Evolutionary conservation across 768 basidiomycete genomes (phyloP), one percentile per base, ranked within the genome.

Genomic region (Mycena latifolia): DNA sequence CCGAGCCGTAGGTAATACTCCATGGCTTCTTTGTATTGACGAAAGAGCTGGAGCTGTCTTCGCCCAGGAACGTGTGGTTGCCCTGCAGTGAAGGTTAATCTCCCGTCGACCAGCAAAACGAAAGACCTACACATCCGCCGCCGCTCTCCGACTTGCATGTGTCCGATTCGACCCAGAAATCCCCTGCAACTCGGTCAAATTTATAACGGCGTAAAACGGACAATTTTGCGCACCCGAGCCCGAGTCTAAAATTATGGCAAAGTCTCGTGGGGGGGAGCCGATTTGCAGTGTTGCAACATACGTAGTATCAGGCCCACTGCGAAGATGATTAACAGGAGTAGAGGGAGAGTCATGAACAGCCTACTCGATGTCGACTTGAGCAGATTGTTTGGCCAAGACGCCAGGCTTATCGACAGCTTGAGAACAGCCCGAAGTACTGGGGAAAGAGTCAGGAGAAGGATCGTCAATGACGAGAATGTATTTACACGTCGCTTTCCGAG

Each of bases 131-230:
- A 46, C 73, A 73, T 22, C 65, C 66, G n/a, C 74, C 74, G 20
- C 76, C 77, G 31, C 71, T 70, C 29, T 76, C 67, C 20, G 76
- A 75, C 14, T 74, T 76, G 59, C 88, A 89, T n/a, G 72, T 75
- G 63, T 85, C 84, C n/a, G 81, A 77, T 5, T 77, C 76, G 20
- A 88, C 85, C 88, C 89, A 89, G 57, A 87, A 80, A 73, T 91
- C 89, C 0, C 87, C 84, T 67, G 12, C 12, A 51, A 18, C 29
- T 1, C 22, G 27, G 33, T 55, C 17, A 52, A 25, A 11, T 20
- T 3, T 24, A 22, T 6, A 35, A 5, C 14, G 20, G 8, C 14
- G 14, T 6, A 7, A 18, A 28, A 11, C 20, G 22, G 11, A 11
- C 45, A 15, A 41, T 31, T 27, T n/a, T 3, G 22, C 54, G 35